Conservation (phyloP, 352 stramenopile species). For the Pythium sukuiense region DNA sequence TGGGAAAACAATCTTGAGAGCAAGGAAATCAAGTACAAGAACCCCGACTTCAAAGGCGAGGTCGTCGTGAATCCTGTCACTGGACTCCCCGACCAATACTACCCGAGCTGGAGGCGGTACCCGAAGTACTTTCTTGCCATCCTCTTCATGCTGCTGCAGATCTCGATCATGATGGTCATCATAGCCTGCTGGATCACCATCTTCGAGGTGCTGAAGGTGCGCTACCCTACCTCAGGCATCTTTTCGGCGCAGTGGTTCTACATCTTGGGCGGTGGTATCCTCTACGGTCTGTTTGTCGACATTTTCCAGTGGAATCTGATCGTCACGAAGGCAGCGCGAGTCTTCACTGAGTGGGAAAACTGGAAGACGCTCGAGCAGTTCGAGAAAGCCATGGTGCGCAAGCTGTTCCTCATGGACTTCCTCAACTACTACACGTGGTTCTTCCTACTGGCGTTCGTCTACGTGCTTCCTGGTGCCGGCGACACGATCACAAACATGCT, state of each 20-base stretch:
- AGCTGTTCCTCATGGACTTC: conserved; percentile 86
- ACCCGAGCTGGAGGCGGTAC: conserved; percentile 74
- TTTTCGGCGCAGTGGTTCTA: conserved; percentile 84
- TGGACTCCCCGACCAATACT: conserved; percentile 57
- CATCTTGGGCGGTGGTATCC: conserved; percentile 69
- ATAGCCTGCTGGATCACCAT: conserved; percentile 84
- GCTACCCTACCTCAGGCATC: conserved; percentile 57
- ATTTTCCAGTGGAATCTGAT: conserved; percentile 84
- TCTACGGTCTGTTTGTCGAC: conserved; percentile 82
- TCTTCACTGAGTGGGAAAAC: conserved; percentile 84
- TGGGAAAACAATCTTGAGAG: conserved; percentile 73
- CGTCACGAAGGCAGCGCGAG: conserved; percentile 64
- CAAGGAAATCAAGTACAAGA: conserved; percentile 71
- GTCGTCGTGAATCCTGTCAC: conserved; percentile 65
- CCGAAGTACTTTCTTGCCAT: conserved; percentile 64
- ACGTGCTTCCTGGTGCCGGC: conserved; percentile 75
- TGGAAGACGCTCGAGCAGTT: conserved; percentile 86
- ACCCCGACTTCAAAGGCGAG: conserved; percentile 66
- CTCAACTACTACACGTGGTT: conserved; percentile 91
- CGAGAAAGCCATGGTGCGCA: conserved; percentile 74
- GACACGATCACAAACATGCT: conserved; percentile 83
- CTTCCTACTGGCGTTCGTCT: conserved; percentile 84
- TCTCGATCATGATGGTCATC: conserved; percentile 83
- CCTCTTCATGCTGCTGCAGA: conserved; percentile 79
- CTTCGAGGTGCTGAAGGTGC: conserved; percentile 77